phyloP scores from a whole-genome alignment of 306 rosid species.

The Potentilla sterilis region DNA sequence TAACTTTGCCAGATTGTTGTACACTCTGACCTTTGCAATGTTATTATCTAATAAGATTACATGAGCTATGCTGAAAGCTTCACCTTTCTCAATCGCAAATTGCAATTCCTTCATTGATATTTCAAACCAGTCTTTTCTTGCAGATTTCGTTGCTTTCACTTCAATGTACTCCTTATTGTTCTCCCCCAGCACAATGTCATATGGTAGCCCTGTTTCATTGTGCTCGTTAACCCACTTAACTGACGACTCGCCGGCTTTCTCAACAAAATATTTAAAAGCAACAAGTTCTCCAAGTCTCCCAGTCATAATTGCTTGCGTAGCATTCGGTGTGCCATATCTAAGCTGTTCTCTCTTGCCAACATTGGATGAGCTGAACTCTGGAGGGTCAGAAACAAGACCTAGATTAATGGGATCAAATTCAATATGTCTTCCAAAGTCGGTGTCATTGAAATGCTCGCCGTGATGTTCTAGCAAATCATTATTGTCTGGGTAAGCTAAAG shows the following conservation, averaged over 20 bases:
- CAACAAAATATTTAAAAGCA: slow-evolving; percentile 61
- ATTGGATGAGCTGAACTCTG: slow-evolving; percentile 22
- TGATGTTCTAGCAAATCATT: slow-evolving; percentile 1
- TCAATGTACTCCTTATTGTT: slow-evolving; percentile 53
- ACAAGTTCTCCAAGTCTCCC: slow-evolving; percentile 77
- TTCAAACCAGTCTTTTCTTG: slow-evolving; percentile 77
- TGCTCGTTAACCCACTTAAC: slow-evolving; percentile 80
- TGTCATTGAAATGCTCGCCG: neutral
- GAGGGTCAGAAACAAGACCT: neutral
- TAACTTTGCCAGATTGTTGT: slow-evolving; percentile 64
- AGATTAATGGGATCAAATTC: slow-evolving; percentile 5
- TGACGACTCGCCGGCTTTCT: slow-evolving; percentile 37
- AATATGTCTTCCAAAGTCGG: neutral
- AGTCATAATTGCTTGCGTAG: slow-evolving; percentile 45
- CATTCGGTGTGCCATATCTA: slow-evolving; percentile 53
- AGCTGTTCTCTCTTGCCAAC: slow-evolving; percentile 50
- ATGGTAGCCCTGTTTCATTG: slow-evolving; percentile 73
- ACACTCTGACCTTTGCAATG: slow-evolving; percentile 49
- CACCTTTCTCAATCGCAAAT: slow-evolving; percentile 66
- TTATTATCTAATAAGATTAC: slow-evolving; percentile 49
- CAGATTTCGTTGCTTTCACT: slow-evolving; percentile 81
- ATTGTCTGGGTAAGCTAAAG: neutral
- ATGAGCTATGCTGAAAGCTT: slow-evolving; percentile 74
- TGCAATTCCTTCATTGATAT: slow-evolving; percentile 79
- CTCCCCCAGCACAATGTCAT: slow-evolving; percentile 56